A percentile compares a stretch with the other conserved stretches of the same genome.
These are phyloP conservation scores for Actinomortierella wolfii DNA, from an alignment of 371 early-diverging fungal genomes.

Conservation along the genomic window DNA sequence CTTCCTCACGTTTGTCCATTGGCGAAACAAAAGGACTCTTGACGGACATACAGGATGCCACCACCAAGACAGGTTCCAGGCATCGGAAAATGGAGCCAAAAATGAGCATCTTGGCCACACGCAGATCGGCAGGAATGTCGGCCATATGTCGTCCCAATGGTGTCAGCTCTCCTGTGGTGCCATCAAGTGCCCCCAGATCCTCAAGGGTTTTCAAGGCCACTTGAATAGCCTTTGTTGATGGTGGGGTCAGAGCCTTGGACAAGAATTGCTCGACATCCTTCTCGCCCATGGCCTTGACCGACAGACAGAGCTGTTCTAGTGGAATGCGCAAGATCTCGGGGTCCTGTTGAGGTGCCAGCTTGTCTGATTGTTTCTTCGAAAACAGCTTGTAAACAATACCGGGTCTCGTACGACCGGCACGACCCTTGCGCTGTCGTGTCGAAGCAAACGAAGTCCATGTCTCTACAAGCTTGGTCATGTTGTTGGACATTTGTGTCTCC, in stretches of 20 bases:
- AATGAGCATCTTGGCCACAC: constrained; percentile 88
- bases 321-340: constrained; percentile 86
- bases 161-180: constrained; percentile 67
- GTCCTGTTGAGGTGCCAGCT: constrained; percentile 65
- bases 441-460: constrained; percentile 76
- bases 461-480: constrained; percentile 70
- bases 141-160: constrained; percentile 90
- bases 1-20: constrained; percentile 69
- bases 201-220: constrained; percentile 62
- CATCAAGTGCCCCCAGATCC: constrained; percentile 64
- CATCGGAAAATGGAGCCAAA: constrained; percentile 82
- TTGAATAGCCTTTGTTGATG: constrained; percentile 64
- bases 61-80: constrained; percentile 78
- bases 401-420: constrained; percentile 89
- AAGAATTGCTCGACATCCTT: constrained; percentile 64
- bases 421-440: constrained; percentile 89
- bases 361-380: constrained; percentile 52
- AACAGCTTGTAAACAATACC: constrained; percentile 84
- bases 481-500: constrained; percentile 64
- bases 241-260: constrained; percentile 74
- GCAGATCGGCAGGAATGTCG: constrained; percentile 87
- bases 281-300: constrained; percentile 78
- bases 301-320: constrained; percentile 80
- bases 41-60: constrained; percentile 79
- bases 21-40: constrained; percentile 74